phyloP scores from a whole-genome alignment of 495 filamentous ascomycete genomes.

The Penicillium macrosclerotiorum region DNA sequence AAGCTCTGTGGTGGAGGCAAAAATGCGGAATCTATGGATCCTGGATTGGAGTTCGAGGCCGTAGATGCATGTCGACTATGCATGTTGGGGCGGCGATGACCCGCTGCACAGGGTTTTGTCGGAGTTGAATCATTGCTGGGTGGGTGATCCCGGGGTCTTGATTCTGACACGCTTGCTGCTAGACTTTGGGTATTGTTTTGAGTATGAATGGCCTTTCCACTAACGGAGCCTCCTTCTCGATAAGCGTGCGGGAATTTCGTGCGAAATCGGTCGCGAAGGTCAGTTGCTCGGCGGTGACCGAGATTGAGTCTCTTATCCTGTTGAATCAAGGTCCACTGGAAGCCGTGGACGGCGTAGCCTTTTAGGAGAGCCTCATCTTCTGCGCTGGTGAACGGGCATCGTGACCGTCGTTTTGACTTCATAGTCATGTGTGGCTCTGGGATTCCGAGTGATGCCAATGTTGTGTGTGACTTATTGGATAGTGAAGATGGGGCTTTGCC shows the following conservation, averaged over 20 bases:
- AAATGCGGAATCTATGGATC: conserved; percentile 30
- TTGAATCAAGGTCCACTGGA: conserved; percentile 78
- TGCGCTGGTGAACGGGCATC: conserved; percentile 64
- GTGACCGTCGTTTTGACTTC: conserved; percentile 39
- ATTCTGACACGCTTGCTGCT: conserved; percentile 4
- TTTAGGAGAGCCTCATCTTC: conserved; percentile 77
- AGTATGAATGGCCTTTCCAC: conserved; percentile 24
- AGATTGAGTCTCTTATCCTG: conserved; percentile 67
- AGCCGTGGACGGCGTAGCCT: conserved; percentile 73
- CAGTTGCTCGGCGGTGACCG: conserved; percentile 65
- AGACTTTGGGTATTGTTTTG: background rate
- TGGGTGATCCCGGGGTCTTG: conserved; percentile 7
- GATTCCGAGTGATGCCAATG: conserved; percentile 35
- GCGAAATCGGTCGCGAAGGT: conserved; percentile 79
- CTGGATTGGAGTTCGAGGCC: conserved; percentile 10
- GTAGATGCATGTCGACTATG: conserved; percentile 18
- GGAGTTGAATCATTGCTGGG: conserved; percentile 13
- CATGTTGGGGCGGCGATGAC: conserved; percentile 3
- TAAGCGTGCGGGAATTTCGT: conserved; percentile 78
- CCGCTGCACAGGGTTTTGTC: conserved; percentile 5
- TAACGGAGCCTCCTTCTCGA: conserved; percentile 48
- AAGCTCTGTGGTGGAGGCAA: conserved; percentile 33
- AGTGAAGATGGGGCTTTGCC: conserved; percentile 14
- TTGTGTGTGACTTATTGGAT: conserved; percentile 29
- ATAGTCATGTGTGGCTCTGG: conserved; percentile 36